Conservation (phyloP, 495 filamentous ascomycete genomes). For the Podospora comata region DNA sequence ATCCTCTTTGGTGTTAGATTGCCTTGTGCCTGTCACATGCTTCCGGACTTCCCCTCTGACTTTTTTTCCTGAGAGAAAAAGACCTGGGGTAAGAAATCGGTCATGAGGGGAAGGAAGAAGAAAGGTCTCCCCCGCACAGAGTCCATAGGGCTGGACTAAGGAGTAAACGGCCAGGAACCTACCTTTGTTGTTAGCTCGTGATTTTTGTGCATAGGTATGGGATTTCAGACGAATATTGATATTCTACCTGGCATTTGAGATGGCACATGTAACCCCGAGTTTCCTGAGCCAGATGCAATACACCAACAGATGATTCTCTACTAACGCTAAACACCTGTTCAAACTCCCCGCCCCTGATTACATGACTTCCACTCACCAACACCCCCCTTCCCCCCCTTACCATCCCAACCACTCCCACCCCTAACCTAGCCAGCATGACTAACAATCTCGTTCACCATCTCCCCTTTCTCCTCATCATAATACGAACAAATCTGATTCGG, state of each 20-base stretch:
- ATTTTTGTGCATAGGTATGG: too few relatives aligned
- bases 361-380: neutral
- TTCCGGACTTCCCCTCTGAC: neutral
- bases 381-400: neutral
- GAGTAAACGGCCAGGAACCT: too few relatives aligned
- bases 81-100: too few relatives aligned
- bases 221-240: too few relatives aligned
- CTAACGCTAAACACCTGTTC: neutral
- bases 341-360: neutral
- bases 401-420: too few relatives aligned
- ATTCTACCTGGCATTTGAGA: too few relatives aligned
- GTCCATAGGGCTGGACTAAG: too few relatives aligned
- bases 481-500: slow-evolving; percentile 88
- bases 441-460: slow-evolving; percentile 81
- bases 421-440: slow-evolving; percentile 66
- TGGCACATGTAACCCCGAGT: too few relatives aligned
- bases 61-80: too few relatives aligned
- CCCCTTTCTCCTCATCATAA: slow-evolving; percentile 61
- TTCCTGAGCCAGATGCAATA: neutral
- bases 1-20: neutral
- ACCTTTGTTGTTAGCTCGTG: too few relatives aligned
- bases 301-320: neutral
- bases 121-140: too few relatives aligned
- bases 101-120: too few relatives aligned
- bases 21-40: neutral